These are phyloP conservation scores for Coleophoma crateriformis DNA, from an alignment of 2,329 filamentous ascomycete species.

Conservation along the genomic window DNA sequence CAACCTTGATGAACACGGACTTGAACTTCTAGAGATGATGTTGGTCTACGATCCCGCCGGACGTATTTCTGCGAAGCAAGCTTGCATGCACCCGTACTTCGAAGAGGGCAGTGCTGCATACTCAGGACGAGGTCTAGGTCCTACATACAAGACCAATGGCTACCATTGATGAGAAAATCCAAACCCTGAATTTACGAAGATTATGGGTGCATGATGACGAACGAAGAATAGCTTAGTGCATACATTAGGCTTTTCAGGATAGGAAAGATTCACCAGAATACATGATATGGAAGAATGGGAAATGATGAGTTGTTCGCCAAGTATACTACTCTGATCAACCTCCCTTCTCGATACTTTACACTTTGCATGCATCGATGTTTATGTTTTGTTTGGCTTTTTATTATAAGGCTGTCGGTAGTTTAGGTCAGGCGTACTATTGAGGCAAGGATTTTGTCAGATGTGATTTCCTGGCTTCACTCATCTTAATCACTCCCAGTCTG, in stretches of 20 bases:
- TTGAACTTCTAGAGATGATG: conserved; percentile 64
- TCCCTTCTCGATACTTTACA: too few species aligned
- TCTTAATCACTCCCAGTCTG: too few species aligned
- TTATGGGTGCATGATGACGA: neutral
- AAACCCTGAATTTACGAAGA: neutral
- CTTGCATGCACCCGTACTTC: conserved; percentile 82
- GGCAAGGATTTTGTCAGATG: too few species aligned
- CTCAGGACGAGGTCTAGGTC: conserved; percentile 24
- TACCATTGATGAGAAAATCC: conserved; percentile 15
- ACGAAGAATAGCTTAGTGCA: conserved; percentile 13
- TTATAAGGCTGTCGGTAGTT: too few species aligned
- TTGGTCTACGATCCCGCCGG: conserved; percentile 84
- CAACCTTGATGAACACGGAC: conserved; percentile 65
- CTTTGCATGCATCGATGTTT: too few species aligned
- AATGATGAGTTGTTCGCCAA: neutral
- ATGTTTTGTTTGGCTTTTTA: too few species aligned
- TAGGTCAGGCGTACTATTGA: too few species aligned
- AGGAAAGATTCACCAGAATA: conserved; percentile 6
- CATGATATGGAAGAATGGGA: conserved; percentile 1
- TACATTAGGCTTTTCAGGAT: conserved; percentile 16
- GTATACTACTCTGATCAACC: too few species aligned
- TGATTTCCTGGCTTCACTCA: too few species aligned
- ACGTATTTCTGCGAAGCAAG: conserved; percentile 84
- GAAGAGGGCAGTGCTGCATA: conserved; percentile 29
- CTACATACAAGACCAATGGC: conserved; percentile 22